Evolutionary conservation across 73 alveolate genomes (phyloP).

Genomic region (Durusdinium trenchii): DNA sequence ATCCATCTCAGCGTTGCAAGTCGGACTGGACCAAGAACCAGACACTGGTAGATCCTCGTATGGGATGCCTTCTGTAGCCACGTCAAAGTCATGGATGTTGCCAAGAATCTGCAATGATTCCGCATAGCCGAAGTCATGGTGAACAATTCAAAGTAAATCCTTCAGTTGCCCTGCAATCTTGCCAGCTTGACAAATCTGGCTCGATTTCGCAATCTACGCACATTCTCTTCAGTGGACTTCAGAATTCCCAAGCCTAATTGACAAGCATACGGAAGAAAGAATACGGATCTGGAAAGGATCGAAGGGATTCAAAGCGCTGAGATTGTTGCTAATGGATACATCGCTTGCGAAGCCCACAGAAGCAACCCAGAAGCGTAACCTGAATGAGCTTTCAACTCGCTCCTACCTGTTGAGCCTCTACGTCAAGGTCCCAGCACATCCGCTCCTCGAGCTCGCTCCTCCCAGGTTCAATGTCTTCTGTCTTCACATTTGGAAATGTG

Average conservation of each 20-base stretch:
- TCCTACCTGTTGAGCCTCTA: background rate
- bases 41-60: conserved; percentile 82
- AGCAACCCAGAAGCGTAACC: conserved; percentile 89
- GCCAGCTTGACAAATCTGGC: conserved; percentile 68
- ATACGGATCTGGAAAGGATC: too few species aligned
- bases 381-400: background rate
- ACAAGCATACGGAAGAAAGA: too few species aligned
- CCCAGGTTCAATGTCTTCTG: too few species aligned
- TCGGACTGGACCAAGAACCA: background rate
- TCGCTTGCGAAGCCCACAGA: conserved; percentile 77
- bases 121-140: background rate
- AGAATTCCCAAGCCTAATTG: conserved; percentile 31
- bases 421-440: conserved; percentile 52
- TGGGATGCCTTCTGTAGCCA: background rate
- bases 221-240: conserved; percentile 69
- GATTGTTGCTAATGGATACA: conserved; percentile 59
- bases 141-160: background rate
- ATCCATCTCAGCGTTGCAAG: background rate
- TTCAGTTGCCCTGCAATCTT: background rate
- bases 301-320: background rate
- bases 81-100: conserved; percentile 84
- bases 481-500: too few species aligned
- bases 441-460: conserved; percentile 64
- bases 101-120: conserved; percentile 47
- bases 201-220: conserved; percentile 53